Base-by-base conservation (phyloP, 257 asterid species). In the Scutellaria minor region DNA sequence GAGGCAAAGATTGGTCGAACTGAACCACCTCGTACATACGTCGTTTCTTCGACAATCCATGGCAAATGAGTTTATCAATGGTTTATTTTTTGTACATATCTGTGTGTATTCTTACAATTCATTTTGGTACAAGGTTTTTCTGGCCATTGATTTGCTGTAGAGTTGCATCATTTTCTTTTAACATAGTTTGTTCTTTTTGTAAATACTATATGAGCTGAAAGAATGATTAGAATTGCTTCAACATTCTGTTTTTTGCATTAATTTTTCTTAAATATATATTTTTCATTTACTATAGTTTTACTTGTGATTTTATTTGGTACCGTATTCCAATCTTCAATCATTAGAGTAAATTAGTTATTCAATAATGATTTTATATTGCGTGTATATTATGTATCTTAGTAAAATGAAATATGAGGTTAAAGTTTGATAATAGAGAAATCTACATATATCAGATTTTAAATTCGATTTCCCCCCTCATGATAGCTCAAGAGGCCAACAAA, bases 51-150 rank as follows among this genome's bases (percentile, higher is more conserved):
- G 37, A 51, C 15, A 31, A 51, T 9, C n/a, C 12, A 42, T 27
- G 72, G 9, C 15, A 37, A 22, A 11, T 18, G 48, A 12, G 64
- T 73, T 44, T 18, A 31, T 31, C 7, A 31, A 31, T 4, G 37
- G 37, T 57, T 12, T 41, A 9, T 52, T 8, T 24, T 15, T 10
- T 82, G 83, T 78, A 78, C 9, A 82, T 78, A 75, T 63, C 70
- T 39, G 50, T 3, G 20, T 18, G 2, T 59, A 3, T 58, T 55
- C 10, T 45, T 22, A 9, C 55, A 50, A 9, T 75, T 78, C 39
- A 27, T 64, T 69, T 35, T 51, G 55, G 70, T 58, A 13, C 8
- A 55, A 45, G 78, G 22, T 73, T 53, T 48, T 45, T 45, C 39
- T 46, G 12, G 20, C 52, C 52, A 20, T 55, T 27, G 48, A 59